Conservation (phyloP, 2,329 filamentous ascomycete species). For the Botrytis tulipae region DNA sequence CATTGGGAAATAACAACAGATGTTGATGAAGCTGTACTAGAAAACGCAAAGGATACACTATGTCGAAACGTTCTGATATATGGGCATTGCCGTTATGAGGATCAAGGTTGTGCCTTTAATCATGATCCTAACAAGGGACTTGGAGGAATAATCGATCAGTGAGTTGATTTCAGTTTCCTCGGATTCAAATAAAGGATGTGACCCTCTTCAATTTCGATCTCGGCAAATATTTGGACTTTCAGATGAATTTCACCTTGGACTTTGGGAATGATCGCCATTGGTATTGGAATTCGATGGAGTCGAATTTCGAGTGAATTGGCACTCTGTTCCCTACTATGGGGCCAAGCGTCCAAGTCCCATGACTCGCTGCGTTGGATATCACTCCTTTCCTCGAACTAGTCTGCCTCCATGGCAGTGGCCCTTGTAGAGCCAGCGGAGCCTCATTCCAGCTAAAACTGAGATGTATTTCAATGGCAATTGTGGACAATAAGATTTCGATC, state of each 20-base stretch:
- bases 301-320: not conserved
- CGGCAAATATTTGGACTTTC: not conserved
- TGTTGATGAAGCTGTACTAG: conserved; percentile 43
- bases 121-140: conserved; percentile 70
- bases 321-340: not conserved
- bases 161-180: conserved; percentile 38
- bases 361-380: not conserved
- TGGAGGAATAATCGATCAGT: conserved; percentile 49
- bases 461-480: not conserved
- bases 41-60: conserved; percentile 80
- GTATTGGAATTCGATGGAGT: not conserved
- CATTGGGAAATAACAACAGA: not conserved
- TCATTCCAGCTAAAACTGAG: not conserved
- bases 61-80: conserved; percentile 94
- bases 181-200: not conserved
- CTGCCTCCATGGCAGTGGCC: not conserved
- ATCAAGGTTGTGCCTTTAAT: conserved; percentile 85
- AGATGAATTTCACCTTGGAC: not conserved
- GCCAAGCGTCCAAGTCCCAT: not conserved
- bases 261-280: not conserved
- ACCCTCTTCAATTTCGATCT: not conserved
- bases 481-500: not conserved
- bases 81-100: conserved; percentile 87
- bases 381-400: not conserved
- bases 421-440: not conserved